Evolutionary conservation across 2,329 filamentous ascomycete genomes (phyloP).

Genomic region (Aspergillus sp.): DNA sequence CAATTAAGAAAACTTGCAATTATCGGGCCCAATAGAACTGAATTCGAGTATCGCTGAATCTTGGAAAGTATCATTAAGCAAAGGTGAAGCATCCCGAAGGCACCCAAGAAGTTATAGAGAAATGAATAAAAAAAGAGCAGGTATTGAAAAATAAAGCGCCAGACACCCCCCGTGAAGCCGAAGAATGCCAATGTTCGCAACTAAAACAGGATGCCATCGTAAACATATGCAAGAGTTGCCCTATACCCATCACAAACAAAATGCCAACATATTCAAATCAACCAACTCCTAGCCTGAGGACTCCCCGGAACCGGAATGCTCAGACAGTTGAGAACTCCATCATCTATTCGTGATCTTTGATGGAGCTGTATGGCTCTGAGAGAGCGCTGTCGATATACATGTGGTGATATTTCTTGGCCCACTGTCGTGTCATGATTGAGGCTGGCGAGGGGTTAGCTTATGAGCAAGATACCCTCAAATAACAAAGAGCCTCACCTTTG

Average conservation of each 20-base stretch:
- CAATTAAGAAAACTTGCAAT: not conserved
- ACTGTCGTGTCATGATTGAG: conserved; percentile 85
- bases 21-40: not conserved
- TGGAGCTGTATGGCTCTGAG: conserved; percentile 31
- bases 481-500: conserved; percentile 70
- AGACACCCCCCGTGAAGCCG: conserved; percentile 33
- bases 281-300: conserved; percentile 25
- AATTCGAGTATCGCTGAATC: conserved; percentile 12
- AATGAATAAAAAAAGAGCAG: conserved; percentile 20
- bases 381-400: conserved; percentile 37
- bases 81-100: conserved; percentile 25
- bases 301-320: conserved; percentile 19
- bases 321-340: conserved; percentile 24
- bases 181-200: conserved; percentile 37
- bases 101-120: conserved; percentile 19
- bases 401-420: conserved; percentile 76
- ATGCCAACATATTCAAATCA: conserved; percentile 40
- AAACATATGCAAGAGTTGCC: conserved; percentile 42
- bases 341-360: conserved; percentile 34
- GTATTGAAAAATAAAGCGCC: conserved; percentile 28
- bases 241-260: conserved; percentile 43
- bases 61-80: conserved; percentile 32
- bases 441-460: conserved; percentile 53
- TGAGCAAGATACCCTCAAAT: not conserved
- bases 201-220: conserved; percentile 36